These are phyloP conservation scores for Castanea crenata DNA, from an alignment of 306 rosid genomes.

Conservation along the genomic window DNA sequence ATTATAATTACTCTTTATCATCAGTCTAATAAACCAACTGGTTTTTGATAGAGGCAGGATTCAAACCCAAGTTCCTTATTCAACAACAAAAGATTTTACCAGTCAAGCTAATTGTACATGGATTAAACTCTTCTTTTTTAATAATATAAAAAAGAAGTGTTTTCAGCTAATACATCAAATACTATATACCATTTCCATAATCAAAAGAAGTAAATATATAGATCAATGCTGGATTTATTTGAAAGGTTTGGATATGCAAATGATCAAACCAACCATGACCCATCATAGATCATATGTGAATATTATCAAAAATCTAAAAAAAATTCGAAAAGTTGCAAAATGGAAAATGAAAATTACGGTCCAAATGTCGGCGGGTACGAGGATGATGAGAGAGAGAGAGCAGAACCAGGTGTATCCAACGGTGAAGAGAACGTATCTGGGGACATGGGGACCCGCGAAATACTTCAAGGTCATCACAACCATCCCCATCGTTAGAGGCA, in stretches of 20 bases:
- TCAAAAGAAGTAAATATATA: neutral
- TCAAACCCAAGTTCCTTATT: neutral
- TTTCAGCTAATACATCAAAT: neutral
- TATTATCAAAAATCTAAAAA: too few species aligned
- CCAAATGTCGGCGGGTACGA: slow-evolving; percentile 98
- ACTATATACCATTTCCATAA: neutral
- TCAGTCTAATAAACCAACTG: too few species aligned
- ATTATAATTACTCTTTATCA: too few species aligned
- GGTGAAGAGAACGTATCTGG: slow-evolving; percentile 84
- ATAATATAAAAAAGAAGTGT: neutral
- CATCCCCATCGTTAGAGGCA: slow-evolving; percentile 89
- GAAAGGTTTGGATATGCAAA: too few species aligned
- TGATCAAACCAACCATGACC: too few species aligned
- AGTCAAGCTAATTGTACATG: rapidly evolving
- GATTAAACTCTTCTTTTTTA: too few species aligned
- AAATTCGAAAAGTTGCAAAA: neutral
- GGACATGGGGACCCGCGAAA: slow-evolving; percentile 86
- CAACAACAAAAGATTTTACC: neutral
- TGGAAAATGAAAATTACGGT: slow-evolving; percentile 39
- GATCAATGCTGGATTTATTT: neutral
- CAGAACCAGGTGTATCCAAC: slow-evolving; percentile 96
- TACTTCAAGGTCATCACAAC: slow-evolving; percentile 70
- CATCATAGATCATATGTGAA: too few species aligned
- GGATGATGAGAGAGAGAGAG: slow-evolving; percentile 90
- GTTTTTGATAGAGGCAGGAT: too few species aligned